Conservation (phyloP, 345 rosid genomes). For the Rubroshorea leprosula region DNA sequence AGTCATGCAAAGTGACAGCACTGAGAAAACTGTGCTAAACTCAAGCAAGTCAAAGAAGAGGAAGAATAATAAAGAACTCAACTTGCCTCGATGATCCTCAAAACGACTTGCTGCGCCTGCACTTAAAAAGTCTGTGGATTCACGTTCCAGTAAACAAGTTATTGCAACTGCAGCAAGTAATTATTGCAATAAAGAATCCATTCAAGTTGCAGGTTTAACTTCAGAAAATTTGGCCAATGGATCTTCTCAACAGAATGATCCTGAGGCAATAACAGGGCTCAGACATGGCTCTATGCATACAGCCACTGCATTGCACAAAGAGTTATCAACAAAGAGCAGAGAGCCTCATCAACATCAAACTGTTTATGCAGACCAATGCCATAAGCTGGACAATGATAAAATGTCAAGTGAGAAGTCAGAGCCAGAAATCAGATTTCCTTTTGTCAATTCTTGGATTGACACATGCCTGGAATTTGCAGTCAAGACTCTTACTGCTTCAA, state of each 20-base stretch:
- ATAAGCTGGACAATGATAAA: neutral
- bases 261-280: conserved; percentile 2
- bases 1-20: conserved; percentile 10
- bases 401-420: conserved; percentile 15
- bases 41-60: conserved; percentile 13
- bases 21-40: conserved; percentile 3
- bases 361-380: neutral
- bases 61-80: neutral
- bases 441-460: too few species aligned
- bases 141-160: conserved; percentile 7
- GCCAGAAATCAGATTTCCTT: neutral
- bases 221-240: conserved; percentile 1
- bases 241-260: conserved; percentile 11
- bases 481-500: neutral
- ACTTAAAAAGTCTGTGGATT: conserved; percentile 11
- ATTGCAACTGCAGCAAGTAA: neutral
- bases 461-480: neutral
- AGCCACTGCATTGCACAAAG: neutral
- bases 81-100: conserved; percentile 23
- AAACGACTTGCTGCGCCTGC: conserved; percentile 23
- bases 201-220: neutral
- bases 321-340: conserved; percentile 13
- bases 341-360: conserved; percentile 13
- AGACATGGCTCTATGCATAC: conserved; percentile 2
- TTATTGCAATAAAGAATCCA: conserved; percentile 6